Evolutionary conservation across 805 yeast species (phyloP).

Genomic region (Saccharomyces mikatae): DNA sequence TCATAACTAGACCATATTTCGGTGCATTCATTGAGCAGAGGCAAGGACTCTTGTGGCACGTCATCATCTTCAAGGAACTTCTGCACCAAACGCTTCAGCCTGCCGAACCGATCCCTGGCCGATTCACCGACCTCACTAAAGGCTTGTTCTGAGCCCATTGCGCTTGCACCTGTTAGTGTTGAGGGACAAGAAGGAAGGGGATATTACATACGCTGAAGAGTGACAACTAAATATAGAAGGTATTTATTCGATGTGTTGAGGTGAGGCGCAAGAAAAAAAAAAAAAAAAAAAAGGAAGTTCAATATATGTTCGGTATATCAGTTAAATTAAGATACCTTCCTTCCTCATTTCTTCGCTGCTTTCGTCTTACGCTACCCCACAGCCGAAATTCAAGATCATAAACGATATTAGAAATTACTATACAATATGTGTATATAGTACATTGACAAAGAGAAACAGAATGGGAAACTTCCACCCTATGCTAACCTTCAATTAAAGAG

Average conservation of each 20-base stretch:
- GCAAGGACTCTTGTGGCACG: not conserved
- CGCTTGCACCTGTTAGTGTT: not conserved
- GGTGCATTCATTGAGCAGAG: not conserved
- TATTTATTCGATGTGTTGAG: not conserved
- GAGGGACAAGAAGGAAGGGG: not conserved
- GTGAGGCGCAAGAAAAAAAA: not conserved
- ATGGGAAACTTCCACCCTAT: not conserved
- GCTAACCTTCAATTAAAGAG: not conserved
- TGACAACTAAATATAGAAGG: not conserved
- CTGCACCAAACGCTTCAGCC: not conserved
- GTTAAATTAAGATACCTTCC: too few species aligned
- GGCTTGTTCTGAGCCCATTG: not conserved
- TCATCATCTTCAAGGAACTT: not conserved
- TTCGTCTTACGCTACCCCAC: not conserved
- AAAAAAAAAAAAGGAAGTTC: not conserved
- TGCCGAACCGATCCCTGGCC: not conserved
- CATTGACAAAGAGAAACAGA: not conserved
- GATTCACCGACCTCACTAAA: not conserved
- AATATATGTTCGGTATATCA: not conserved
- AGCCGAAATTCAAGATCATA: not conserved
- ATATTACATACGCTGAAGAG: not conserved
- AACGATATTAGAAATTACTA: not conserved
- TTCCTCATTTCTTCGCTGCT: not conserved
- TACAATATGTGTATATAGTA: not conserved
- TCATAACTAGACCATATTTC: not conserved